These are phyloP conservation scores for Acanthamoeba lenticulata DNA, from an alignment of 208 protist species.

Conservation along the genomic window DNA sequence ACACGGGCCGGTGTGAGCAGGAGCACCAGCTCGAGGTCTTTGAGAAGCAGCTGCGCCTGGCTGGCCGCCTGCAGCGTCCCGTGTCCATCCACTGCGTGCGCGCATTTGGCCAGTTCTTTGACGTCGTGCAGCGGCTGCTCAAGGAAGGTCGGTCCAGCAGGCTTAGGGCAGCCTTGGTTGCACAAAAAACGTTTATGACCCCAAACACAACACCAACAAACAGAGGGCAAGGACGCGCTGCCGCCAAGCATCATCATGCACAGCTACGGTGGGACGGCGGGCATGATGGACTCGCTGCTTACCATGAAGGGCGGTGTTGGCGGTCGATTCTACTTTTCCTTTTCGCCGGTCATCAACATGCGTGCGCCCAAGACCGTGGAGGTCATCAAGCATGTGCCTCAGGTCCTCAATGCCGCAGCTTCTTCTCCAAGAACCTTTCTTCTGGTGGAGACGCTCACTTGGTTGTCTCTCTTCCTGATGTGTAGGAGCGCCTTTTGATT, in stretches of 20 bases:
- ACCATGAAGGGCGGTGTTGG: not conserved
- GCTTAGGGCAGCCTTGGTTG: no score
- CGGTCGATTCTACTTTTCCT: slow-evolving; percentile 63
- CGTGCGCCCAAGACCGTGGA: slow-evolving; percentile 32
- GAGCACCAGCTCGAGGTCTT: slow-evolving; percentile 48
- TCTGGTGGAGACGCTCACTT: no score
- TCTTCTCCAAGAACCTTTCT: no score
- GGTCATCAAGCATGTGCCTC: slow-evolving; percentile 58
- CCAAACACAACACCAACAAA: no score
- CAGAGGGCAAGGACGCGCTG: not conserved
- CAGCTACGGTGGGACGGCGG: slow-evolving; percentile 48
- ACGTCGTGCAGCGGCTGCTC: not conserved
- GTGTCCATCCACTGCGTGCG: slow-evolving; percentile 65
- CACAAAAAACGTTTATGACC: no score
- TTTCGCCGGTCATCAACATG: slow-evolving; percentile 66
- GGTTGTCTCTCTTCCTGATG: no score
- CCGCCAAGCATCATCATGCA: slow-evolving; percentile 66
- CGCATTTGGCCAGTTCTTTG: slow-evolving; percentile 57
- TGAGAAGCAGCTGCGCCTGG: slow-evolving; percentile 19
- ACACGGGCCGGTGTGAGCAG: slow-evolving; percentile 53
- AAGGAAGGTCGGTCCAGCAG: not conserved
- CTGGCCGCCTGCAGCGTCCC: slow-evolving; percentile 13
- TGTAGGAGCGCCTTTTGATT: slow-evolving; percentile 36
- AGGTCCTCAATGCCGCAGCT: no score
- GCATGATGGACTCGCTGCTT: slow-evolving; percentile 57